Base-by-base conservation (phyloP, 306 rosid species). In the Hippophae rhamnoides region DNA sequence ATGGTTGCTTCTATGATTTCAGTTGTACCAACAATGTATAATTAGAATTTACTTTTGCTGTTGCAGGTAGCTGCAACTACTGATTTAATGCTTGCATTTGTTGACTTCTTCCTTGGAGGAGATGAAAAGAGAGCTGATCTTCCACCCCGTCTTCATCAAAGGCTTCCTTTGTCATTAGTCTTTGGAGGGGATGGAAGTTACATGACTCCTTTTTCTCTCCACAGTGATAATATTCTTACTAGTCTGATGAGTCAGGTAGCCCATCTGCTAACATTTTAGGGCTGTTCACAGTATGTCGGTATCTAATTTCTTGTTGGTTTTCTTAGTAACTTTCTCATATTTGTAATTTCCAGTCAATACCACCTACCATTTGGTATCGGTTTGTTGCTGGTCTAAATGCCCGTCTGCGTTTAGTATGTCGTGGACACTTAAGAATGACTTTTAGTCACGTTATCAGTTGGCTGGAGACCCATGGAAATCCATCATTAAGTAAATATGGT, bases 101-200 rank as follows among this genome's bases (percentile, higher is more conserved):
- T 87, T 74, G 97, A 90, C 81, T 85, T 90, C 76, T 87, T 81
- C 81, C 89, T 90, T 31, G 96, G 97, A 11, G 97, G 97, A 67
- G 97, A 90, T 79, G 97, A 90, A 78, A 90, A 90, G 74, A 83
- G 84, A 79, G 56, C 79, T 48, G 94, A 82, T 71, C 84, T 87
- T 75, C 86, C 95, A 68, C 90, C 86, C 57, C 78, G 60, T 58
- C 95, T 87, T 71, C 86, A 67, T 74, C 89, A 85, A 72, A 74
- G 96, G 78, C 79, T 87, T 72, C 98, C 98, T 13, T 67, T 90
- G 80, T 85, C 96, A 38, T 47, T 90, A 64, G 63, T 81, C 68
- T 90, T 90, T 83, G 96, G 96, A 43, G 97, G 96, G 60, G 92
- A 90, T 74, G 97, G 97, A 83, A 85, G 87, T 81, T 90, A 90